These are phyloP conservation scores for Dryas drummondii DNA, from an alignment of 306 rosid genomes.

Conservation along the genomic window DNA sequence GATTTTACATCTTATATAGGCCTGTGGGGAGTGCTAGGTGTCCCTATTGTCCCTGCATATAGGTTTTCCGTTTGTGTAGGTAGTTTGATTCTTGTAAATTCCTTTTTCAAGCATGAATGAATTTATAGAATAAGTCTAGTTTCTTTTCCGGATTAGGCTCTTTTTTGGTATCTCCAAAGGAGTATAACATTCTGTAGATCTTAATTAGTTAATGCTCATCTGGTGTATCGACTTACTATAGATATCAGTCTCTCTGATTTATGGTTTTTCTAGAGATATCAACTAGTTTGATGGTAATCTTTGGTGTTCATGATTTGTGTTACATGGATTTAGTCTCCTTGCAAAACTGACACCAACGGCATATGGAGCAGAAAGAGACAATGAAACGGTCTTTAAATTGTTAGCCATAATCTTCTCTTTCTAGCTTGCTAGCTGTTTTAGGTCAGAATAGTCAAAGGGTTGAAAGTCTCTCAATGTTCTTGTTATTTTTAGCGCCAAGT, in stretches of 20 bases:
- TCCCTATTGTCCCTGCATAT: background rate
- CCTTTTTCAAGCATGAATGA: background rate
- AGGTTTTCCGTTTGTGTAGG: background rate
- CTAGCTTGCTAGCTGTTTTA: background rate
- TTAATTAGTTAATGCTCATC: background rate
- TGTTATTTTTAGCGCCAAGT: background rate
- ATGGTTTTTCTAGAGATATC: background rate
- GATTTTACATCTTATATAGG: background rate
- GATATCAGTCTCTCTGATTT: background rate
- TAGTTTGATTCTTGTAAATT: background rate
- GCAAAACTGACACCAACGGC: background rate
- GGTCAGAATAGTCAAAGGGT: conserved; percentile 3
- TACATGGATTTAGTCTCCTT: background rate
- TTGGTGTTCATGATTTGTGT: background rate
- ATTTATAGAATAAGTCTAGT: background rate
- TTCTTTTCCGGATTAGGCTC: conserved; percentile 1
- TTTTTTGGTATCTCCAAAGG: background rate
- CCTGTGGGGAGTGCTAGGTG: background rate
- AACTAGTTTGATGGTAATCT: background rate
- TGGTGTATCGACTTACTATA: background rate
- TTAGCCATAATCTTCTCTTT: background rate
- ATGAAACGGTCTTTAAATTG: background rate
- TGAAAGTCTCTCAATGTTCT: background rate
- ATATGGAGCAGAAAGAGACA: background rate
- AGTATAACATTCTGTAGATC: background rate